Evolutionary conservation across 129 eudicot genomes (phyloP).

Genomic region (Flaveria trinervia): DNA sequence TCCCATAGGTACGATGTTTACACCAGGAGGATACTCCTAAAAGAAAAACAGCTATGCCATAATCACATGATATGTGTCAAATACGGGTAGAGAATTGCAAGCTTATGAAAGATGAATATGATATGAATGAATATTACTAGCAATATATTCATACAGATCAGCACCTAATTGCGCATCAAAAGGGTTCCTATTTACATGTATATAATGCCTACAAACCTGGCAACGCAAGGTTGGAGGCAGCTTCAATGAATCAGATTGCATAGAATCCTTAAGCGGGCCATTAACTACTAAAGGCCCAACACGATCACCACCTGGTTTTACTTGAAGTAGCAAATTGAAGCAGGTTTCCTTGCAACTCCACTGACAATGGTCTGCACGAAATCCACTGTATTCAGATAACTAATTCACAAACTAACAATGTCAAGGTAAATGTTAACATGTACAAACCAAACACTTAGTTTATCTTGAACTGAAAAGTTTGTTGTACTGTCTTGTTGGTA

Average conservation of each 20-base stretch:
- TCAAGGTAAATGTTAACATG: neutral
- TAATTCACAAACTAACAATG: conserved; percentile 5
- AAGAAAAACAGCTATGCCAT: conserved; percentile 11
- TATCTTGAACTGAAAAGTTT: too few species aligned
- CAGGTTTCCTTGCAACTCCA: conserved; percentile 62
- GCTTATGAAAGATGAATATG: neutral
- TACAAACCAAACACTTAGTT: neutral
- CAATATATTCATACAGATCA: neutral
- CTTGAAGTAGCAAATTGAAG: conserved; percentile 52
- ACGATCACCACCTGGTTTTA: conserved; percentile 60
- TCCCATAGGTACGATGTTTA: conserved; percentile 76
- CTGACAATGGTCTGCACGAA: conserved; percentile 50
- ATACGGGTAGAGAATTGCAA: conserved; percentile 1
- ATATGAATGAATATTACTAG: neutral
- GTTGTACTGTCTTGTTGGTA: too few species aligned
- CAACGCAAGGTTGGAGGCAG: conserved; percentile 48
- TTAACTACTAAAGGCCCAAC: conserved; percentile 71
- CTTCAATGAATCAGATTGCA: conserved; percentile 36
- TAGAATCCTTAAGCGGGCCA: conserved; percentile 52
- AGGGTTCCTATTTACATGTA: conserved; percentile 11
- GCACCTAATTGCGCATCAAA: neutral
- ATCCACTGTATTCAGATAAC: conserved; percentile 11
- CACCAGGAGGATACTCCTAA: conserved; percentile 92
- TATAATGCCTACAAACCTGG: conserved; percentile 54
- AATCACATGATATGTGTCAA: conserved; percentile 24